Conservation (phyloP, 2,329 filamentous ascomycete species). For the Claviceps digitariae region DNA sequence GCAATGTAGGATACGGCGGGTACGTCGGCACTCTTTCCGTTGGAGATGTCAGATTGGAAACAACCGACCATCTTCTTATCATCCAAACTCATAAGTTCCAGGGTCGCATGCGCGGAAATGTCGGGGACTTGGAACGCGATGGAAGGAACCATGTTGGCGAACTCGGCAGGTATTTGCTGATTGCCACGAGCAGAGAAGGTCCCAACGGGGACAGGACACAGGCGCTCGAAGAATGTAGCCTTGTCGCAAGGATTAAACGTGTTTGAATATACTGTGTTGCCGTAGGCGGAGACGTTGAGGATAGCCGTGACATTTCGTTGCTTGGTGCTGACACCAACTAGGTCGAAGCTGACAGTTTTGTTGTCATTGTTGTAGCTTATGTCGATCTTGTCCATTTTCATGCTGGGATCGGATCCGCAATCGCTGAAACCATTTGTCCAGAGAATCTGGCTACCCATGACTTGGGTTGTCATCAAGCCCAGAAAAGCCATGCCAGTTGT, state of each 20-base stretch:
- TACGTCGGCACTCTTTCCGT: conserved; percentile 70
- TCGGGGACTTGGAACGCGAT: conserved; percentile 90
- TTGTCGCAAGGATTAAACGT: conserved; percentile 70
- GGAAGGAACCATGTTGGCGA: conserved; percentile 61
- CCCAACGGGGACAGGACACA: conserved; percentile 77
- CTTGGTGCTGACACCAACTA: conserved; percentile 60
- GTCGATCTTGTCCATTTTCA: conserved; percentile 61
- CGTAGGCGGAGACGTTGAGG: conserved; percentile 72
- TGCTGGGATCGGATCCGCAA: conserved; percentile 40
- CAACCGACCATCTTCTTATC: conserved; percentile 58
- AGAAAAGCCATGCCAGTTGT: conserved; percentile 19
- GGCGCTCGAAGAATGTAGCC: conserved; percentile 50
- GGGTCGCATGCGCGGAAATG: conserved; percentile 70
- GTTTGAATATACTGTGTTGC: conserved; percentile 63
- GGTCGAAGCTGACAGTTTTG: conserved; percentile 65
- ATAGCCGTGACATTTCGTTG: conserved; percentile 68
- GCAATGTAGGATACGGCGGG: conserved; percentile 73
- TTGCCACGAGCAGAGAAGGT: conserved; percentile 59
- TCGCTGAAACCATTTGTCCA: conserved; percentile 68
- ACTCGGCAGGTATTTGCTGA: conserved; percentile 58
- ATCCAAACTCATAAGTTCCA: conserved; percentile 55
- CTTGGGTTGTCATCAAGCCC: conserved; percentile 28
- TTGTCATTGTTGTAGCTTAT: conserved; percentile 67
- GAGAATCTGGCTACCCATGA: conserved; percentile 56
- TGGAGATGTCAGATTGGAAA: conserved; percentile 66